Evolutionary conservation across 306 rosid genomes (phyloP), one percentile per base, ranked within the genome.

Genomic region (Prunus kanzakura): DNA sequence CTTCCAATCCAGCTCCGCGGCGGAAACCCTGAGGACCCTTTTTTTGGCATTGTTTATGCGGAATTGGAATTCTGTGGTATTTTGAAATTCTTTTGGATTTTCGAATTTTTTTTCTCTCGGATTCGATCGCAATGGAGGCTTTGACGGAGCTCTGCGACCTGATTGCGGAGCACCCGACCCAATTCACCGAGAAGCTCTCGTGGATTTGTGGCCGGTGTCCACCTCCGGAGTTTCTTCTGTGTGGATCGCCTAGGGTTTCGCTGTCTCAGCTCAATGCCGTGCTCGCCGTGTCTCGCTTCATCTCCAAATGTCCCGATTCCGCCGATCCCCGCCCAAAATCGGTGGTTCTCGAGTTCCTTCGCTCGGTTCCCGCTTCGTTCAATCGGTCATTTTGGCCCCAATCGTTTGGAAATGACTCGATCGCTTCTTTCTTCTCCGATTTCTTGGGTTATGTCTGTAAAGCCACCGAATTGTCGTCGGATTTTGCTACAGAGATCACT

Each of bases 241-340:
- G 84, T 23, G 92, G 97, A 90, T 92, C 96, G 82, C 87, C 89
- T 72, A 81, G 96, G 87, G 89, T 92, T 84, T 87, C 98, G 50
- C 91, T 89, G 19, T 80, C 95, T 30, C 98, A 95, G 82, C 96
- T 95, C 89, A 92, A 95, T 89, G 97, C 98, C 77, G 85, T 95
- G 47, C 87, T 87, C 67, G 97, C 93, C 73, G 92, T 95, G 51
- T 91, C 96, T 7, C 89, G 97, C 19, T 88, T 95, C 74, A 67
- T 95, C 61, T 95, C 98, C 58, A 88, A 88, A 45, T 95, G 93
- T 71, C 74, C 92, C 35, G 87, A 85, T 75, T 77, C 81, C 66
- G 4, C 86, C 80, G 97, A 93, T 88, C 90, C 85, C 68, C 93
- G 97, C 8, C 93, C 97, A 23, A 90, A 84, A 75, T 85, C 88